These are phyloP conservation scores for Tylopilus subfusipes DNA, from an alignment of 768 basidiomycete species.

Conservation along the genomic window DNA sequence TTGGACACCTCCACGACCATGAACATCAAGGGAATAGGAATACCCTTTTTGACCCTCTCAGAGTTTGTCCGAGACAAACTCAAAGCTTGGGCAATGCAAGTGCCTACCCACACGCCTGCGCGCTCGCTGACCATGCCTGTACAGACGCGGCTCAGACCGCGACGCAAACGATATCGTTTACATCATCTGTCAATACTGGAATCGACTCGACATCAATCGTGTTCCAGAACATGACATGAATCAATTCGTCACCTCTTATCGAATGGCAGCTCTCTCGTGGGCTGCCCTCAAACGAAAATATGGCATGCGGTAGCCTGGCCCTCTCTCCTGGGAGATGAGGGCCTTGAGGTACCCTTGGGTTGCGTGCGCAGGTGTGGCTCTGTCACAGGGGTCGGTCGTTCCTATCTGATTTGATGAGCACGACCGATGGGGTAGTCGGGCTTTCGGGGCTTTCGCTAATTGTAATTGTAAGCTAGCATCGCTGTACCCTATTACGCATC, in stretches of 20 bases:
- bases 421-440: conserved; percentile 15
- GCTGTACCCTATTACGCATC: conserved; percentile 22
- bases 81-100: conserved; percentile 78
- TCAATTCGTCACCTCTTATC: conserved; percentile 59
- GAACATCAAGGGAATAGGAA: conserved; percentile 57
- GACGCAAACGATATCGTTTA: conserved; percentile 79
- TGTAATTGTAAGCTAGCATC: conserved; percentile 4
- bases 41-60: conserved; percentile 81
- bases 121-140: conserved; percentile 8
- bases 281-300: conserved; percentile 71
- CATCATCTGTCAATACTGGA: conserved; percentile 73
- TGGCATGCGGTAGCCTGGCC: conserved; percentile 41
- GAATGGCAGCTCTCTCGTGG: conserved; percentile 70
- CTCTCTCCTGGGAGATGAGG: conserved; percentile 2
- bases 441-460: conserved; percentile 7
- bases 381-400: conserved; percentile 12
- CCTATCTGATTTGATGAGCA: conserved; percentile 29
- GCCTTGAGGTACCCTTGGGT: not conserved
- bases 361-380: not conserved
- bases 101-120: not conserved
- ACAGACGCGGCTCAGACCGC: conserved; percentile 62
- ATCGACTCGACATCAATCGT: conserved; percentile 79
- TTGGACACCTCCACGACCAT: conserved; percentile 67
- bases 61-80: conserved; percentile 86
- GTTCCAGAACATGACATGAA: conserved; percentile 86